These are phyloP conservation scores for Xylaria sp. DNA, from an alignment of 2,329 filamentous ascomycete species.

Conservation along the genomic window DNA sequence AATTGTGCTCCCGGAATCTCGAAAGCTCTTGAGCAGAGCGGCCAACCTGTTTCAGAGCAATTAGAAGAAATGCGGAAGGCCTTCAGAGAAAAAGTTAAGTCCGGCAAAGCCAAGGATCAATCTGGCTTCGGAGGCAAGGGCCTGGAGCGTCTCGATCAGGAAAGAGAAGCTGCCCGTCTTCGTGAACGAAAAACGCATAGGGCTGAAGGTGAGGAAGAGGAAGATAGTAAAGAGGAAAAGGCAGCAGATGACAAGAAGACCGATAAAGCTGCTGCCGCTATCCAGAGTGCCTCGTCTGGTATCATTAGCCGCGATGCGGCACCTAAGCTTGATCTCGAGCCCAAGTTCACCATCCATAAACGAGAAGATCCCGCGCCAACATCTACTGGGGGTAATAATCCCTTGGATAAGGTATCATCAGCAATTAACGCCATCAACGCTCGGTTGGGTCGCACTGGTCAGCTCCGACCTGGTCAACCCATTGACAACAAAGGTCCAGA, in stretches of 20 bases:
- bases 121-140: conserved; percentile 96
- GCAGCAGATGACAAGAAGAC: conserved; percentile 75
- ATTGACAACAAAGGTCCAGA: conserved; percentile 99
- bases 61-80: conserved; percentile 73
- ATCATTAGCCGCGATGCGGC: conserved; percentile 64
- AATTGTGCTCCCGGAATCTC: conserved; percentile 88
- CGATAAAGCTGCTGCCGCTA: conserved; percentile 72
- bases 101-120: conserved; percentile 87
- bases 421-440: conserved; percentile 92
- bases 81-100: conserved; percentile 90
- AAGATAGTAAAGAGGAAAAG: conserved; percentile 76
- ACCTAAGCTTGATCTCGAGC: conserved; percentile 58
- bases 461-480: conserved; percentile 89
- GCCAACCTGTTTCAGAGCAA: conserved; percentile 80
- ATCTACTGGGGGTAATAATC: conserved; percentile 63
- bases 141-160: conserved; percentile 88
- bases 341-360: conserved; percentile 77
- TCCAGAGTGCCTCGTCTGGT: conserved; percentile 69
- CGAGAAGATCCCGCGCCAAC: conserved; percentile 66
- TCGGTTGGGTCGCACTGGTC: conserved; percentile 87
- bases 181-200: conserved; percentile 91
- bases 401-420: conserved; percentile 87
- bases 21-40: conserved; percentile 92
- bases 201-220: conserved; percentile 84
- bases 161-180: conserved; percentile 85